Conservation (phyloP, 192 early-diverging fungal species). For the Gryganskiella cystojenkinii region DNA sequence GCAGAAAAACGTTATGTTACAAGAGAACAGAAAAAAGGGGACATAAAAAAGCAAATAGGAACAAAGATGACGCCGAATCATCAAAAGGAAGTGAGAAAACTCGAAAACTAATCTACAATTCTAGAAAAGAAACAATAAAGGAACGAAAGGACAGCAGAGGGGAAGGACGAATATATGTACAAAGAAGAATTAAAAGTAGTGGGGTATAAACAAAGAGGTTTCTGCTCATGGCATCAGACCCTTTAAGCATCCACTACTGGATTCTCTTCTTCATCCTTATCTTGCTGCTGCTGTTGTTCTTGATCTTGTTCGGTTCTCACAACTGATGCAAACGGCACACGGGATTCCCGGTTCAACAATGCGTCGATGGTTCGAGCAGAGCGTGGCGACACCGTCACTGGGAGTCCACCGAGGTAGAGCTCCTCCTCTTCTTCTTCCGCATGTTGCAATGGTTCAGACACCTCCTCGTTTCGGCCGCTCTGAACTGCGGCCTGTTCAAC, state of each 20-base stretch:
- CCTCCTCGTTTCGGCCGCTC: conserved; percentile 48
- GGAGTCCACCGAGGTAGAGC: conserved; percentile 44
- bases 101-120: too few species aligned
- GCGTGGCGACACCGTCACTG: conserved; percentile 35
- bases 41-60: too few species aligned
- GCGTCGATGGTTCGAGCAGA: conserved; percentile 5
- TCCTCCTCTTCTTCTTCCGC: too few species aligned
- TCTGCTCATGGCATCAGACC: not conserved
- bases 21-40: too few species aligned
- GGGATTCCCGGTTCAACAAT: conserved; percentile 1
- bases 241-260: not conserved
- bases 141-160: too few species aligned
- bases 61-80: too few species aligned
- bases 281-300: not conserved
- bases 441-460: conserved; percentile 49
- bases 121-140: too few species aligned
- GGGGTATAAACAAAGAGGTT: not conserved
- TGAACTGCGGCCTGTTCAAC: conserved; percentile 48
- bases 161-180: too few species aligned
- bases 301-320: not conserved
- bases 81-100: too few species aligned
- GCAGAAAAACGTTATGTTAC: too few species aligned
- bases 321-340: not conserved
- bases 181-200: too few species aligned
- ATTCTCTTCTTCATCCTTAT: not conserved